A percentile compares a stretch with the other conserved stretches of the same genome.
These are phyloP conservation scores for Xylariomycetidae sp. DNA, from an alignment of 2,329 filamentous ascomycete genomes.

Conservation along the genomic window DNA sequence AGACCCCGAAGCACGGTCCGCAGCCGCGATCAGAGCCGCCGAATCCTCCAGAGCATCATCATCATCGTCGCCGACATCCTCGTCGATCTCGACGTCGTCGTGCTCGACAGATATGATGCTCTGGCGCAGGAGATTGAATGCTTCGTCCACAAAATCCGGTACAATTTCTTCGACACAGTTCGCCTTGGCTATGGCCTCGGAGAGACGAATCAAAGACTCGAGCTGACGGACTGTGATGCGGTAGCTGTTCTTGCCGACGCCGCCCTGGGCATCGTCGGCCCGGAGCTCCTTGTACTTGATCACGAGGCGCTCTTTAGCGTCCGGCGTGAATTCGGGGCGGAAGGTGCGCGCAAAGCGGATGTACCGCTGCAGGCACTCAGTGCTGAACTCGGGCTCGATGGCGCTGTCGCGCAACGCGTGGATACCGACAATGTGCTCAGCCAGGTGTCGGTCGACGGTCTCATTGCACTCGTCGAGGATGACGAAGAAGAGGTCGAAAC, in stretches of 20 bases:
- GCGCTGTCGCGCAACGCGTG: constrained; percentile 91
- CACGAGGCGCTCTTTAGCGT: constrained; percentile 80
- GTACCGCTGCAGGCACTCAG: constrained; percentile 93
- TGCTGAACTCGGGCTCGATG: constrained; percentile 88
- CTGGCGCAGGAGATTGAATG: constrained; percentile 84
- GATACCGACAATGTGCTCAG: constrained; percentile 89
- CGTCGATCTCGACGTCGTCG: constrained; percentile 92
- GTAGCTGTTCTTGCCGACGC: constrained; percentile 91
- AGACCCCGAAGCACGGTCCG: constrained; percentile 45
- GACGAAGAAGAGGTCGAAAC: constrained; percentile 98
- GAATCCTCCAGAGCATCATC: constrained; percentile 42
- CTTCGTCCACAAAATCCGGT: constrained; percentile 81
- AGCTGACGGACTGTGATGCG: constrained; percentile 95
- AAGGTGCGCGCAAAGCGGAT: constrained; percentile 96
- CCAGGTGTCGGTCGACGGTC: constrained; percentile 80
- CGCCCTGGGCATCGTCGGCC: constrained; percentile 88
- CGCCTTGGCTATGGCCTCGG: constrained; percentile 96
- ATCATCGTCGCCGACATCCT: constrained; percentile 63
- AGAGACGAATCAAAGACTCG: constrained; percentile 91
- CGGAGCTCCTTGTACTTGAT: constrained; percentile 93
- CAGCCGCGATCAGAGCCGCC: constrained; percentile 41
- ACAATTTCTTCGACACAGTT: constrained; percentile 92
- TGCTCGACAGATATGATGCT: constrained; percentile 98
- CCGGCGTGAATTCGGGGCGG: constrained; percentile 84
- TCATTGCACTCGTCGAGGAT: constrained; percentile 97